phyloP scores from a whole-genome alignment of 2,329 filamentous ascomycete species.

The Alternaria hordeiaustralica region DNA sequence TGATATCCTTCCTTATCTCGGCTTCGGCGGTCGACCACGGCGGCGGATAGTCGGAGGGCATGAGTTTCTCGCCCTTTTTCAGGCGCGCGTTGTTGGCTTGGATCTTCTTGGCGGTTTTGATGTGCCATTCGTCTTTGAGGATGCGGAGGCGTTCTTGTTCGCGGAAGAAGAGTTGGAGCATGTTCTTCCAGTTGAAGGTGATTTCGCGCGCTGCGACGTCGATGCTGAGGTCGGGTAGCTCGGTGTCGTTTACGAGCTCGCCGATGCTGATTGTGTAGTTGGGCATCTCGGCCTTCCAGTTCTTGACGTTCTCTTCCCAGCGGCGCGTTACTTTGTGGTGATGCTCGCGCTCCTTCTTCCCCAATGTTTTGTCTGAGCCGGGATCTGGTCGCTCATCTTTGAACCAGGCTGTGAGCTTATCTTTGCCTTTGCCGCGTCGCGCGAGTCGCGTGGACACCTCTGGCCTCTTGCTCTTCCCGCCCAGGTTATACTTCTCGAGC shows the following conservation, averaged over 20 bases:
- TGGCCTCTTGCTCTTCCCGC: slow-evolving; percentile 37
- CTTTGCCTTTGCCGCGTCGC: slow-evolving; percentile 18
- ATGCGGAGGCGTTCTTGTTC: slow-evolving; percentile 28
- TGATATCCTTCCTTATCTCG: slow-evolving; percentile 29
- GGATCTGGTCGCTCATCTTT: slow-evolving; percentile 18
- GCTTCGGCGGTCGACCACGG: slow-evolving; percentile 19
- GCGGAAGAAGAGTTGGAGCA: slow-evolving; percentile 41
- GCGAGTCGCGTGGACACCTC: slow-evolving; percentile 32
- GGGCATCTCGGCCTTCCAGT: slow-evolving; percentile 36
- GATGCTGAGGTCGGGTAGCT: slow-evolving; percentile 31
- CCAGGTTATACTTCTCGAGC: slow-evolving; percentile 43
- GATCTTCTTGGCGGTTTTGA: slow-evolving; percentile 10
- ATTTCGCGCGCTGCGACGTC: slow-evolving; percentile 28
- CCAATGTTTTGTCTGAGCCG: not conserved
- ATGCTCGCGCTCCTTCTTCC: slow-evolving; percentile 6
- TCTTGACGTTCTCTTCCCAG: slow-evolving; percentile 37
- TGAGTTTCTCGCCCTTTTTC: slow-evolving; percentile 21
- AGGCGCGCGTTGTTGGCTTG: slow-evolving; percentile 18
- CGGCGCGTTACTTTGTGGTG: slow-evolving; percentile 25
- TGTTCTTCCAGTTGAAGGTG: slow-evolving; percentile 34
- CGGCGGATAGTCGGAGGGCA: slow-evolving; percentile 16
- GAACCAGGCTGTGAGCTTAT: slow-evolving; percentile 25
- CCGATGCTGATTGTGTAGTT: slow-evolving; percentile 40
- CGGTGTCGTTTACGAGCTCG: slow-evolving; percentile 42
- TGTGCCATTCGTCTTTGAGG: slow-evolving; percentile 16